Evolutionary conservation across 2,329 filamentous ascomycete genomes (phyloP).

Genomic region (Colletotrichum phormii): DNA sequence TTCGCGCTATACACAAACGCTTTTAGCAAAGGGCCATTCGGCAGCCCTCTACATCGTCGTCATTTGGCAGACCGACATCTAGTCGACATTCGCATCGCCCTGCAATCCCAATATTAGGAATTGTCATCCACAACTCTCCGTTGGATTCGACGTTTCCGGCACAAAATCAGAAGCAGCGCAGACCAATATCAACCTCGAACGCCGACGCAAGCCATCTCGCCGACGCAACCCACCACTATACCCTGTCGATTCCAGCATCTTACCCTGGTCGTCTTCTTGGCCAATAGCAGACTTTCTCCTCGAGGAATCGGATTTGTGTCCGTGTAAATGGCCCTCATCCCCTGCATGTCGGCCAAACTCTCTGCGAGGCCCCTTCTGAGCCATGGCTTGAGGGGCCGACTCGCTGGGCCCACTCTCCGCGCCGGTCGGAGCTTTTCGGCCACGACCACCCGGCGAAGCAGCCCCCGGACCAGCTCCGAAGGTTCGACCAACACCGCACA

Average conservation of each 20-base stretch:
- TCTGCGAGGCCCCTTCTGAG: constrained; percentile 44
- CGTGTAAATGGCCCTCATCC: constrained; percentile 6
- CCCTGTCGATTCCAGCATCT: constrained; percentile 19
- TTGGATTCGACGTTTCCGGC: not conserved
- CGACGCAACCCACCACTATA: constrained; percentile 27
- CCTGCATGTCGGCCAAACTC: constrained; percentile 46
- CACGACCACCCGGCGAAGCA: constrained; percentile 37
- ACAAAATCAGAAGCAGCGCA: not conserved
- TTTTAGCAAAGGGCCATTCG: not conserved
- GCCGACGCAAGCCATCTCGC: constrained; percentile 34
- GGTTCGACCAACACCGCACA: constrained; percentile 18
- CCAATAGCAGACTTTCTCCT: constrained; percentile 24
- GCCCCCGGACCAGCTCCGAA: not conserved
- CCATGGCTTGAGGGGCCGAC: constrained; percentile 28
- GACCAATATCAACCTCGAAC: constrained; percentile 15
- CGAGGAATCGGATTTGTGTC: constrained; percentile 3
- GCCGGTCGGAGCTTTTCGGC: constrained; percentile 39
- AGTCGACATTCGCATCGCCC: not conserved
- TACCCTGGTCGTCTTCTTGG: constrained; percentile 2
- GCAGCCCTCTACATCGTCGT: not conserved
- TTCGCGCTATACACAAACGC: not conserved
- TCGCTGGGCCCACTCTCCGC: constrained; percentile 26
- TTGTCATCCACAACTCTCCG: not conserved
- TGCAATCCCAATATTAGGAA: not conserved
- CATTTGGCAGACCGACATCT: not conserved